Percentiles rank a stretch among this genome's conserved stretches.
Conservation (phyloP, 2,329 filamentous ascomycete species). For the Aureobasidium pullulans region DNA sequence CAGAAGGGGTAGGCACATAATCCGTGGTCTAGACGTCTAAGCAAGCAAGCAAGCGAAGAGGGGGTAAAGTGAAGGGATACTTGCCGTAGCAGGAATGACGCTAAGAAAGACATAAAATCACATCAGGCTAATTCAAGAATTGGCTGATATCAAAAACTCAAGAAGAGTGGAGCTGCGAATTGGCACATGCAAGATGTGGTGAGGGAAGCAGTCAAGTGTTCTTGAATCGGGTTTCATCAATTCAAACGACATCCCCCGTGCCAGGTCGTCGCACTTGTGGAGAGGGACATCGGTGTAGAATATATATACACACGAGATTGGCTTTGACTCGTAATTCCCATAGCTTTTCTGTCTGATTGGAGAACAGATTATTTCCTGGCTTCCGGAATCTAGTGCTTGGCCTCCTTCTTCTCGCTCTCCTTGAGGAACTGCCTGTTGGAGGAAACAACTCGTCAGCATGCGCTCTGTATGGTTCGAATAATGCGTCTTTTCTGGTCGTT, state of each 20-base stretch:
- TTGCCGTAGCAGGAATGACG: no score
- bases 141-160: not conserved
- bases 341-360: constrained; percentile 5
- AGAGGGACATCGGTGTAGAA: constrained; percentile 3
- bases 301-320: constrained; percentile 12
- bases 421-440: constrained; percentile 12
- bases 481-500: not conserved
- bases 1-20: no score
- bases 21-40: no score
- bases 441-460: not conserved
- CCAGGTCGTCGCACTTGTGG: not conserved
- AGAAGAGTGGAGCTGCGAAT: not conserved
- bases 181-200: not conserved
- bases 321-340: constrained; percentile 11
- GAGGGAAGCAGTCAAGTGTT: not conserved
- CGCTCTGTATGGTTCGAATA: not conserved
- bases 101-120: no score
- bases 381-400: constrained; percentile 13
- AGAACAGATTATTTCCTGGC: not conserved
- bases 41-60: no score
- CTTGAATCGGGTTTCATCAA: not conserved
- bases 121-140: not conserved
- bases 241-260: not conserved
- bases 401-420: constrained; percentile 12
- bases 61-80: no score